Evolutionary conservation across 306 rosid genomes (phyloP), one percentile per base, ranked within the genome.

Genomic region (Malus asiatica): DNA sequence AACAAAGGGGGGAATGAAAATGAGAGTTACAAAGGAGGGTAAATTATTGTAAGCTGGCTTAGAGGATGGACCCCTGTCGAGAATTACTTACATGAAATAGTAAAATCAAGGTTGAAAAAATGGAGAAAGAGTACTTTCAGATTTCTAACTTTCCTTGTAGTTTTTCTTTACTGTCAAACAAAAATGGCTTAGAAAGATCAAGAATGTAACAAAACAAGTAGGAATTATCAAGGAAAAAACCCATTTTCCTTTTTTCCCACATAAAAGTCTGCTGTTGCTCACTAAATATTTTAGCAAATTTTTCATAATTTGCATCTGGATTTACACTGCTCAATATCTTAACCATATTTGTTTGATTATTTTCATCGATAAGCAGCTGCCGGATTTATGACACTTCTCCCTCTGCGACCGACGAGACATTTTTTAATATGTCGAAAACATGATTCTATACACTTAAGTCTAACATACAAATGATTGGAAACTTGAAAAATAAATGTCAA

Each of bases 201-300:
- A 63, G 42, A 63, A 63, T 16, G 38, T 15, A 18, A 63, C 22
- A 29, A 60, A 61, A 13, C 66, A 55, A 18, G 61, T 55, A 7
- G 9, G 25, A 55, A 55, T 55, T 55, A 9, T 55, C 61, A n/a
- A 55, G 23, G 61, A 20, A 55, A 55, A 55, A 52, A 82, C 80
- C 95, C 90, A 84, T 51, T 70, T 70, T 69, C 71, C 83, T 68
- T 14, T 14, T 86, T 64, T 88, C 45, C 87, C 51, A 86, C 89
- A 3, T 52, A 52, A 13, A 51, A 52, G 58, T 52, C 7, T 57
- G 62, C 58, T 66, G 83, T 25, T 16, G 4, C 58, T 84, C 80
- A 76, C 88, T 83, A 22, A 81, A 86, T 66, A 66, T 70, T 2
- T 76, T 66, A 70, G 80, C 85, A 84, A 84, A 83, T 22, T 75